Conservation (phyloP, 2,329 filamentous ascomycete species). For the Pyrenophora tritici-repentis region DNA sequence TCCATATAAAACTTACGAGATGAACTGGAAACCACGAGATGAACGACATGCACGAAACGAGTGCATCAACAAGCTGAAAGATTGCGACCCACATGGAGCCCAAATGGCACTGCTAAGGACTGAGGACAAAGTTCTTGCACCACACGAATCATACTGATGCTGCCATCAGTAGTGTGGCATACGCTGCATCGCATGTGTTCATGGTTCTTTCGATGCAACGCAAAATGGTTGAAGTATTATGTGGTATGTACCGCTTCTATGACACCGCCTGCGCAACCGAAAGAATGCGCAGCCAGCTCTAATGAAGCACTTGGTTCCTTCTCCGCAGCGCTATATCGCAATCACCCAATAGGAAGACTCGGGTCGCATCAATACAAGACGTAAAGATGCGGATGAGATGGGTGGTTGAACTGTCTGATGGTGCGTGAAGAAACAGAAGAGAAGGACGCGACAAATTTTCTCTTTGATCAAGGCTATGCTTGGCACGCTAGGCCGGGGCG, state of each 20-base stretch:
- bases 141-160: too few relatives aligned
- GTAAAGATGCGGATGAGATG: conserved; percentile 45
- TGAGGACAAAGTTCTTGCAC: too few relatives aligned
- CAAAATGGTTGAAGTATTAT: not conserved
- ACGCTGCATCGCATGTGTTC: too few relatives aligned
- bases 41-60: too few relatives aligned
- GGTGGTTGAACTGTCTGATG: conserved; percentile 49
- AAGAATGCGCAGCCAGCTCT: conserved; percentile 72
- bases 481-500: conserved; percentile 10
- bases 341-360: conserved; percentile 45
- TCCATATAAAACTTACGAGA: too few relatives aligned
- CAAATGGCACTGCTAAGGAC: too few relatives aligned
- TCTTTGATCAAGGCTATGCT: conserved; percentile 25
- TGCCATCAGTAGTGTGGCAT: too few relatives aligned
- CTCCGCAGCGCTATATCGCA: conserved; percentile 67
- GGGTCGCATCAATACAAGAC: conserved; percentile 44
- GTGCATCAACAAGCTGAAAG: too few relatives aligned
- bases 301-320: conserved; percentile 65
- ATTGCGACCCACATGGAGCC: too few relatives aligned
- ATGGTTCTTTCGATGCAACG: not conserved
- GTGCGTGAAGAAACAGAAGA: conserved; percentile 37
- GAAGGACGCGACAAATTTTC: conserved; percentile 15
- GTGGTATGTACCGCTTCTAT: conserved; percentile 75
- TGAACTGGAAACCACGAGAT: too few relatives aligned
- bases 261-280: conserved; percentile 79